Evolutionary conservation across 768 basidiomycete genomes (phyloP).

Genomic region (Podaxis mareebaensis): DNA sequence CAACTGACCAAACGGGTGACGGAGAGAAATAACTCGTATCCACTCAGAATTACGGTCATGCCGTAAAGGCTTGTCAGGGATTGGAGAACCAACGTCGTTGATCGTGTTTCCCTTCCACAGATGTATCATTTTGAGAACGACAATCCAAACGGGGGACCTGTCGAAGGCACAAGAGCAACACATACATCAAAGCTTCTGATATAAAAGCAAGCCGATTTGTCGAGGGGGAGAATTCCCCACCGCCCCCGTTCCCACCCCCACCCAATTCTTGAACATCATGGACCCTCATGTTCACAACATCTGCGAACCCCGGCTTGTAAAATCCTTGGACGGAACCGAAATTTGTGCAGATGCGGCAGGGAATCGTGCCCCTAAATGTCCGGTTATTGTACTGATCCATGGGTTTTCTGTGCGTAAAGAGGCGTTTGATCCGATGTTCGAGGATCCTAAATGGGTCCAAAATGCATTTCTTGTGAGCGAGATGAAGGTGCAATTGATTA

Average conservation of each 20-base stretch:
- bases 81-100: too few species aligned
- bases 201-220: not conserved
- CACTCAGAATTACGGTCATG: too few species aligned
- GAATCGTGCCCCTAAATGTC: constrained; percentile 26
- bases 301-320: constrained; percentile 7
- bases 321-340: constrained; percentile 34
- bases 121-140: too few species aligned
- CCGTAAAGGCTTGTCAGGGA: too few species aligned
- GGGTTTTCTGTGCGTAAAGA: constrained; percentile 31
- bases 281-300: not conserved
- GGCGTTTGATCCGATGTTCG: constrained; percentile 35
- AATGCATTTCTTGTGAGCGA: constrained; percentile 25
- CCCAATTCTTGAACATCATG: not conserved
- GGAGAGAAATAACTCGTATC: too few species aligned
- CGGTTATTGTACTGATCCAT: constrained; percentile 36
- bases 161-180: too few species aligned
- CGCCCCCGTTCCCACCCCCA: not conserved
- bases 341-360: constrained; percentile 37
- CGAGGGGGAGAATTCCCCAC: not conserved
- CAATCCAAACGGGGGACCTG: too few species aligned
- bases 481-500: not conserved
- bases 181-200: too few species aligned
- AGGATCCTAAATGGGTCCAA: constrained; percentile 27
- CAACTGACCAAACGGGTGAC: too few species aligned
- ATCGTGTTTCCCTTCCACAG: too few species aligned